Conservation (phyloP, 148 eudicot genomes). For the Nepenthes gracilis region DNA sequence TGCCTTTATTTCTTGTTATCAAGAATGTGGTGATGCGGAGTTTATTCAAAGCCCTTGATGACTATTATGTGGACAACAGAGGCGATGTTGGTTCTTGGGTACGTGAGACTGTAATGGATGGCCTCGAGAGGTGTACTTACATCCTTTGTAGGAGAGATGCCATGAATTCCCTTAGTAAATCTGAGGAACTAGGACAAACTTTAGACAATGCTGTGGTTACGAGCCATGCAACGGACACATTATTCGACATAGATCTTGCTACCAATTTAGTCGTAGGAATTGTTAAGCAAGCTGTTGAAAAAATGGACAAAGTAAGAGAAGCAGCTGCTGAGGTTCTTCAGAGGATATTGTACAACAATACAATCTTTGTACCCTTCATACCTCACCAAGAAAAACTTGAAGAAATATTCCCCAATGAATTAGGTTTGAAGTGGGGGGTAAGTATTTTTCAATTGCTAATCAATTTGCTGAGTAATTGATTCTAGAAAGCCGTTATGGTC, state of each 20-base stretch:
- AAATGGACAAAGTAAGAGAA: constrained; percentile 91
- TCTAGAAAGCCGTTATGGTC: background rate
- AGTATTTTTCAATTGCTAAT: constrained; percentile 11
- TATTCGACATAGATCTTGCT: constrained; percentile 62
- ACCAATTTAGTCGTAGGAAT: constrained; percentile 57
- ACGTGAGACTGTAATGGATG: constrained; percentile 91
- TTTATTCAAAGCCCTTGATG: constrained; percentile 79
- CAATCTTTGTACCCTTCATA: constrained; percentile 46
- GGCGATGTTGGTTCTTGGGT: constrained; percentile 99
- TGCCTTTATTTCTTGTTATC: too few species aligned
- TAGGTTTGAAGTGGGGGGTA: constrained; percentile 69
- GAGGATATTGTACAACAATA: constrained; percentile 56
- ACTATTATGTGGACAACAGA: constrained; percentile 91
- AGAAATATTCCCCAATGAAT: constrained; percentile 36
- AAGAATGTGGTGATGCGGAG: constrained; percentile 67
- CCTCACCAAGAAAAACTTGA: constrained; percentile 60
- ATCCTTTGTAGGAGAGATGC: constrained; percentile 60
- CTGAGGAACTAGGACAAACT: constrained; percentile 8
- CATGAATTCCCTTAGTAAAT: constrained; percentile 9
- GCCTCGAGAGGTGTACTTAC: constrained; percentile 82
- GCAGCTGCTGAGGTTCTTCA: constrained; percentile 73
- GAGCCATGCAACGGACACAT: constrained; percentile 8
- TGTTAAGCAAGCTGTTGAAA: constrained; percentile 83
- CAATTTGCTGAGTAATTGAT: constrained; percentile 2
- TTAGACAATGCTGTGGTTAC: constrained; percentile 12